These are phyloP conservation scores for Phytophthora melonis DNA, from an alignment of 352 stramenopile genomes.

Conservation along the genomic window DNA sequence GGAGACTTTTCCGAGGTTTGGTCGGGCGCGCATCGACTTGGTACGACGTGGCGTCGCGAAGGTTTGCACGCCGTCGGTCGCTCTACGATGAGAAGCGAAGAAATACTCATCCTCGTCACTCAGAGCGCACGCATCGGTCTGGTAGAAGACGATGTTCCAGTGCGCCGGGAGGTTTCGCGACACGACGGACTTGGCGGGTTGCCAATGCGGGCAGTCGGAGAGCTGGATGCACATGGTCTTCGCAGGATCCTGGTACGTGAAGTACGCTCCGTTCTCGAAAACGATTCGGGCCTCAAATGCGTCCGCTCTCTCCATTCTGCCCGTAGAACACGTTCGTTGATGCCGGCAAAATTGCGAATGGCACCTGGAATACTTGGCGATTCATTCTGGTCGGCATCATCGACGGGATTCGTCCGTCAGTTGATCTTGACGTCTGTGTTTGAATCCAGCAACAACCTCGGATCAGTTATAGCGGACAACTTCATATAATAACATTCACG, in stretches of 20 bases:
- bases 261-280: slow-evolving; percentile 1
- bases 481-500: too few relatives aligned
- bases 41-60: not conserved
- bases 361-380: too few relatives aligned
- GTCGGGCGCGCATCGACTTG: slow-evolving; percentile 6
- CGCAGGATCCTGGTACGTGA: not conserved
- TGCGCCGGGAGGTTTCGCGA: slow-evolving; percentile 7
- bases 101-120: not conserved
- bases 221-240: slow-evolving; percentile 4
- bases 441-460: too few relatives aligned
- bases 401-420: not conserved
- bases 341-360: not conserved
- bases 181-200: not conserved
- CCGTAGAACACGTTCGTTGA: not conserved
- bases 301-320: slow-evolving; percentile 1
- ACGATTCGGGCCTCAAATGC: slow-evolving; percentile 7
- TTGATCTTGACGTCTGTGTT: too few relatives aligned
- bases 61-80: not conserved
- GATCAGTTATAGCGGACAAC: too few relatives aligned
- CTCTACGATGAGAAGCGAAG: not conserved
- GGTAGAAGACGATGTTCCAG: slow-evolving; percentile 7
- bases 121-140: slow-evolving; percentile 2
- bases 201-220: slow-evolving; percentile 7
- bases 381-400: too few relatives aligned
- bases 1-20: not conserved